Evolutionary conservation across 495 filamentous ascomycete genomes (phyloP).

Genomic region (Lasiosphaeria hispida): DNA sequence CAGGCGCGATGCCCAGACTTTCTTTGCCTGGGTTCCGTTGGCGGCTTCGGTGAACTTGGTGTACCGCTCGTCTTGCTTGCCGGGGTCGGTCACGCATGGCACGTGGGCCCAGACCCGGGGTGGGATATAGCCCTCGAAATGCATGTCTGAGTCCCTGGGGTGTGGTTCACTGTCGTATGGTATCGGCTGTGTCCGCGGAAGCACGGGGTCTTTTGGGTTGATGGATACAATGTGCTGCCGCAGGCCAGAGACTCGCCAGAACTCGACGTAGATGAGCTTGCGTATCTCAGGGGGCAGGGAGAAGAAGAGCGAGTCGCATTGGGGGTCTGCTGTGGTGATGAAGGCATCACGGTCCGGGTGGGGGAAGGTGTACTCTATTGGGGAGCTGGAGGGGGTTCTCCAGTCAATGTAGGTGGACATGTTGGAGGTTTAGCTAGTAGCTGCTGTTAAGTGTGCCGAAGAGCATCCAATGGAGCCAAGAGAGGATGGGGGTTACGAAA

Average conservation of each 20-base stretch:
- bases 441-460: too few species aligned
- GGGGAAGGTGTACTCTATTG: neutral
- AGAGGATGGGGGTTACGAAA: too few species aligned
- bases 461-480: too few species aligned
- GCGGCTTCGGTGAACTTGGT: neutral
- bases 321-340: slow-evolving; percentile 9
- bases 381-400: too few species aligned
- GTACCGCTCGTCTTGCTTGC: slow-evolving; percentile 13
- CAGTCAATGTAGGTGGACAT: too few species aligned
- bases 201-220: neutral
- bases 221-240: slow-evolving; percentile 14
- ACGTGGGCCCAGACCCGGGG: slow-evolving; percentile 8
- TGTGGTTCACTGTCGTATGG: neutral
- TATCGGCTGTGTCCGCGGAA: neutral
- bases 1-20: slow-evolving; percentile 17
- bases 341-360: neutral
- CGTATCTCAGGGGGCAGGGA: slow-evolving; percentile 27
- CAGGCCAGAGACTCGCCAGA: slow-evolving; percentile 12
- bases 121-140: neutral
- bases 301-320: slow-evolving; percentile 26
- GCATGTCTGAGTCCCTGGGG: too few species aligned
- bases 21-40: neutral
- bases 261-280: slow-evolving; percentile 27
- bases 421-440: too few species aligned
- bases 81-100: slow-evolving; percentile 15